phyloP scores from a whole-genome alignment of 176 grass and related monocot species.

The Zea mays region Zm-B73-REFERENCE-NAM-5.0 NC_050101.1:153527501-153528000 shows the following conservation, averaged over 20 bases:
- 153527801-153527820: background rate
- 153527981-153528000: background rate
- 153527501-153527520: too few species aligned
- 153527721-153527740: background rate
- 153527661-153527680: too few species aligned
- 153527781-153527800: background rate
- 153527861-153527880: background rate
- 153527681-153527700: too few species aligned
- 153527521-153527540: too few species aligned
- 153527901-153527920: background rate
- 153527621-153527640: too few species aligned
- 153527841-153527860: background rate
- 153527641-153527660: too few species aligned
- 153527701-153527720: too few species aligned
- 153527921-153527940: background rate
- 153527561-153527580: too few species aligned
- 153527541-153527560: too few species aligned
- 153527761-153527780: background rate
- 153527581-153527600: too few species aligned
- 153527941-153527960: constrained; percentile 26
- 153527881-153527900: background rate
- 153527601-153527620: too few species aligned
- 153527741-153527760: background rate
- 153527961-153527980: constrained; percentile 27
- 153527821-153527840: background rate